Evolutionary conservation across 108 stramenopile genomes (phyloP).

Genomic region (Nitzschia inconspicua): DNA sequence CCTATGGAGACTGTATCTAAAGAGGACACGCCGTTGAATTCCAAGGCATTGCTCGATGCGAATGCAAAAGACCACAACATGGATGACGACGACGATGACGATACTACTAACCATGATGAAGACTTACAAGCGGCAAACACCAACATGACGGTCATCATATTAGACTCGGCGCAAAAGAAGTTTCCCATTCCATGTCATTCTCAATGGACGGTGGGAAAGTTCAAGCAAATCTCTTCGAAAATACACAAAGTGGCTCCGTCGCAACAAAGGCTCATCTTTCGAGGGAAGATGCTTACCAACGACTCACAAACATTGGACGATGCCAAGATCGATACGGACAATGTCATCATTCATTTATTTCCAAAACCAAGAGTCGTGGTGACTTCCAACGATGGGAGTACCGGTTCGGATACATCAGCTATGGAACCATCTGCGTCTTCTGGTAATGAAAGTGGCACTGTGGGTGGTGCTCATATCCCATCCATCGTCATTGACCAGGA

Average conservation of each 20-base stretch:
- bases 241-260: slow-evolving; percentile 63
- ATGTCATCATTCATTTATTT: slow-evolving; percentile 73
- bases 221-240: slow-evolving; percentile 41
- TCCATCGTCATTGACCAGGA: slow-evolving; percentile 66
- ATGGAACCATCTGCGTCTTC: slow-evolving; percentile 1
- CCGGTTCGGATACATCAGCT: neutral
- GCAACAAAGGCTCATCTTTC: slow-evolving; percentile 70
- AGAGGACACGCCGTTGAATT: neutral
- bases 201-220: slow-evolving; percentile 47
- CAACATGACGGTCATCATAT: slow-evolving; percentile 40
- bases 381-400: neutral
- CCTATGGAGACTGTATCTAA: neutral
- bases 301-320: slow-evolving; percentile 39
- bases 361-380: slow-evolving; percentile 81
- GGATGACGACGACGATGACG: slow-evolving; percentile 10
- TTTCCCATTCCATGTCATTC: slow-evolving; percentile 52
- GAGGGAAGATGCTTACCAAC: slow-evolving; percentile 63
- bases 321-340: slow-evolving; percentile 39
- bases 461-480: slow-evolving; percentile 66
- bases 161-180: slow-evolving; percentile 70
- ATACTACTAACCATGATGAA: neutral
- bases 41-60: neutral
- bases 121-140: slow-evolving; percentile 2
- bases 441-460: slow-evolving; percentile 11
- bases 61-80: slow-evolving; percentile 1